These are phyloP conservation scores for Citrus inodora DNA, from an alignment of 345 rosid genomes.

Conservation along the genomic window DNA sequence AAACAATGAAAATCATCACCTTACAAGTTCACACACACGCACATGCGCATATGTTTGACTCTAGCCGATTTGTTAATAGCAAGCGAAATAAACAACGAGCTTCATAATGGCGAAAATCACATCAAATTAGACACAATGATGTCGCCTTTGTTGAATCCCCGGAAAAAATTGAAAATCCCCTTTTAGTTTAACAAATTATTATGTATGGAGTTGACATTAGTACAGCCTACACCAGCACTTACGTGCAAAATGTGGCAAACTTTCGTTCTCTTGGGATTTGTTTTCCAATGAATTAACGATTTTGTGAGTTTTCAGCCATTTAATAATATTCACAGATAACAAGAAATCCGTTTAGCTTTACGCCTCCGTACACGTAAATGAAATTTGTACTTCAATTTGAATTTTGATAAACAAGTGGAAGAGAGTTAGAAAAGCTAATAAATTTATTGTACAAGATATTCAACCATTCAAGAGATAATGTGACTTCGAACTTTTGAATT, in stretches of 20 bases:
- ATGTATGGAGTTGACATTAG: neutral
- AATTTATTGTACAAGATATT: no score
- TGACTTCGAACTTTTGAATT: no score
- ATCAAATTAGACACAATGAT: neutral
- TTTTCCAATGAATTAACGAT: no score
- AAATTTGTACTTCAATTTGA: neutral
- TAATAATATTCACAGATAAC: neutral
- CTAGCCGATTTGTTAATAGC: neutral
- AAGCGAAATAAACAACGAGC: neutral
- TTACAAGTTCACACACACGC: neutral
- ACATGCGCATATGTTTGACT: no score
- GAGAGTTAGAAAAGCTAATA: no score
- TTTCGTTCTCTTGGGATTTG: no score
- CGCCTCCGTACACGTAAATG: neutral
- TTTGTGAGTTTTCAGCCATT: neutral
- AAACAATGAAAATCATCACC: neutral
- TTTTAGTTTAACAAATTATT: neutral
- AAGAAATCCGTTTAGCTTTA: neutral
- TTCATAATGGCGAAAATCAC: neutral
- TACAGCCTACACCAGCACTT: neutral
- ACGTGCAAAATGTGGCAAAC: no score
- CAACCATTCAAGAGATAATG: no score
- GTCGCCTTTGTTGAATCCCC: neutral
- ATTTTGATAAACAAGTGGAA: neutral
- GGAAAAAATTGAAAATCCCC: neutral